Evolutionary conservation across 768 basidiomycete genomes (phyloP).

Genomic region (Naganishia randhawae): DNA sequence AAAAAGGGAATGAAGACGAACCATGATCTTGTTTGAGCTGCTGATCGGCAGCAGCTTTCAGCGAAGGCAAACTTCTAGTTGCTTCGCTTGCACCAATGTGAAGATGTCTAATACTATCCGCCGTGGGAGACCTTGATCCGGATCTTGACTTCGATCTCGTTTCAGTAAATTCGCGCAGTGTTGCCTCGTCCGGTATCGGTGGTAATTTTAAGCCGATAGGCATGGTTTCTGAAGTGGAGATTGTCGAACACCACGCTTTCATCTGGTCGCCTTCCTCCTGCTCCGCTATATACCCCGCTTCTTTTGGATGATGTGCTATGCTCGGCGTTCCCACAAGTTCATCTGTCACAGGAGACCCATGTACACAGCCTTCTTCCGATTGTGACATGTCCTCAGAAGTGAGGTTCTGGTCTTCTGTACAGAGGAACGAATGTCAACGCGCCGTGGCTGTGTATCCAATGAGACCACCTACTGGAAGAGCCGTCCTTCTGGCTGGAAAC

Average conservation of each 20-base stretch:
- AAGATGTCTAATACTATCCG: background rate
- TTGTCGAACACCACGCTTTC: background rate
- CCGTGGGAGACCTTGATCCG: conserved; percentile 1
- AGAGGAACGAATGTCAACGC: background rate
- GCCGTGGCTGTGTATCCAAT: background rate
- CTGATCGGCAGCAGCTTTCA: background rate
- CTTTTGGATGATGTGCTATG: background rate
- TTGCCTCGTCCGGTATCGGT: conserved; percentile 14
- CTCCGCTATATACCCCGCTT: background rate
- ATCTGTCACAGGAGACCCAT: background rate
- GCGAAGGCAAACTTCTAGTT: conserved; percentile 7
- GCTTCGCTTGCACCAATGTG: background rate
- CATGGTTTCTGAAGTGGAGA: background rate
- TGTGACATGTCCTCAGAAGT: background rate
- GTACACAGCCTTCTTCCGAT: background rate
- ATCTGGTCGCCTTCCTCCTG: background rate
- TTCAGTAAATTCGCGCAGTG: background rate
- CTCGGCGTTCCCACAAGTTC: conserved; percentile 11
- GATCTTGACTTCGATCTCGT: conserved; percentile 4
- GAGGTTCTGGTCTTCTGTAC: too few species aligned
- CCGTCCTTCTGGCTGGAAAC: background rate
- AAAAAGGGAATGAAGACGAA: background rate
- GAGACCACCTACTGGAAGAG: background rate
- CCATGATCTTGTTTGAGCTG: background rate
- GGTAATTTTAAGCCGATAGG: background rate